Base-by-base conservation (phyloP, 148 eudicot genomes). In the Talinum fruticosum region DNA sequence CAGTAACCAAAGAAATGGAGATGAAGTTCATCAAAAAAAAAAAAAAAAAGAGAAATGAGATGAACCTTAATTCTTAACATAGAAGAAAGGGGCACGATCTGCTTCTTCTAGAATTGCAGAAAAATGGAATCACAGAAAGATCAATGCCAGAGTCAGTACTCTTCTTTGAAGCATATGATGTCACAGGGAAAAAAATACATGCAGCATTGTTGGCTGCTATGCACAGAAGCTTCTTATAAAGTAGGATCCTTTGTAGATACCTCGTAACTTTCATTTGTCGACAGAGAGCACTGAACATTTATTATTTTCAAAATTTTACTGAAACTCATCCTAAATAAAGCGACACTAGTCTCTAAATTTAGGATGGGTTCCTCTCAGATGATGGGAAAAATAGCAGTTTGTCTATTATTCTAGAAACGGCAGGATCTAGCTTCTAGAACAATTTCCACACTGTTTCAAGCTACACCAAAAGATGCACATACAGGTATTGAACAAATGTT, bases 141-240 rank as follows among this genome's bases (percentile, higher is more conserved):
- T 49, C 37, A 19, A 72, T 29, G 37, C 33, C 23, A 14, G 29
- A 73, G 5, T 29, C 29, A 53, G 44, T 73, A 23, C 29, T 16
- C 76, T 73, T 73, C 30, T 51, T 32, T 23, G 41, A 51, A 28
- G 36, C 36, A 73, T n/a, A n/a, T n/a, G n/a, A n/a, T n/a, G n/a
- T n/a, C 29, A 7, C 47, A 12, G 0, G 41, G 41, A 7, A 3
- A 37, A 3, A 7, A 7, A 3, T 37, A 2, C 7, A 41, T 1
- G 26, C 47, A 74, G 8, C n/a, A 54, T 54, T 54, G 62, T 54
- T 19, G 62, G 26, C 26, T 21, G 5, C 28, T 4, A n/a, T 28
- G n/a, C 64, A 21, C 24, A 7, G 59, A 53, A 53, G 64, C 8
- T 23, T 28, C 64, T 57, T 21, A n/a, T 12, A 51, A 24, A 6